Evolutionary conservation across 805 yeast genomes (phyloP), one percentile per base, ranked within the genome.

Genomic region (Metschnikowia drakensbergensis): DNA sequence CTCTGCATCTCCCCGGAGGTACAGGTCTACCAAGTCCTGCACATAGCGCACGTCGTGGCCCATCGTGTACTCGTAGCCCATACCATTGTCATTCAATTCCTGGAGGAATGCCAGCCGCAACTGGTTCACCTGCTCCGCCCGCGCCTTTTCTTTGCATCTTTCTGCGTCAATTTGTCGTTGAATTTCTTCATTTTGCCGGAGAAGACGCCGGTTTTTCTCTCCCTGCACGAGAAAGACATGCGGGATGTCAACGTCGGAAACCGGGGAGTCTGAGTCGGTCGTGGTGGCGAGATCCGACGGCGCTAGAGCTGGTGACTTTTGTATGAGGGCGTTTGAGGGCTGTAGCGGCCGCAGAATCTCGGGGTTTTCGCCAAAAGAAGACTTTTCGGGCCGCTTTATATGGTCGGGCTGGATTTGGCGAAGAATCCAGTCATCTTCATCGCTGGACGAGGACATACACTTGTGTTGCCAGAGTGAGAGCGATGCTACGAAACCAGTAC

Each of bases 1-100:
- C 37, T 39, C 44, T 43, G 49, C 37, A 37, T 49, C 54, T 2
- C 42, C 34, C 5, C 54, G 47, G 8, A 45, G 36, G 35, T 48
- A 43, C 29, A 49, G 44, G 22, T 55, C 54, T 4, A 61, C 49
- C n/a, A 54, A 45, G 29, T 46, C 49, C 22, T 66, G 68, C n/a
- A 67, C 53, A 29, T 58, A 36, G 6, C 46, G 46, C 29, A 47
- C 48, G 46, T 59, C 62, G 25, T 57, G 41, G 13, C 54, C 59
- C 47, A 60, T 26, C 11, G 54, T 35, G 48, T 45, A 65, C 33
- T 42, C 44, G 27, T 55, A 61, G 23, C 39, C 45, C 9, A 65
- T 52, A 22, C 71, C 72, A 46, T 67, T 67, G 39, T 64, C 67
- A 53, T 67, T 69, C 38, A 69, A 51, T 44, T 68, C 73, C 3